Base-by-base conservation (phyloP, 768 basidiomycete species). In the Hericium erinaceus region DNA sequence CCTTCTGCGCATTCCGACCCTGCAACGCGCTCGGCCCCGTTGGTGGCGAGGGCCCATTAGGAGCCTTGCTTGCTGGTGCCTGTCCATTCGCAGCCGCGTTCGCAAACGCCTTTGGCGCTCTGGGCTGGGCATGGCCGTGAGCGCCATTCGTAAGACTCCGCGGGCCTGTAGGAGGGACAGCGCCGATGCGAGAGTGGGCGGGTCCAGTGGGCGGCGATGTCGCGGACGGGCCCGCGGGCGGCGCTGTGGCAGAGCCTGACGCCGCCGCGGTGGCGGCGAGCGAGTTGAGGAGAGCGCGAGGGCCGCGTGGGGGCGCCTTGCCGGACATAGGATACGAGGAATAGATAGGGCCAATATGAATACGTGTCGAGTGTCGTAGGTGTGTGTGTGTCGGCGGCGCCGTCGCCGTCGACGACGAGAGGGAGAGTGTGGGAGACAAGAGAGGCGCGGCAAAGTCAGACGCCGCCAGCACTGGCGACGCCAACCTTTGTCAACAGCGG, bases 261-360 rank as follows among this genome's bases (percentile, higher is more conserved):
- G 28, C 28, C 57, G 57, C 59, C 60, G 60, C 58, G 64, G 60
- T 52, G 26, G 65, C 61, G n/a, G 64, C 64, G n/a, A 78, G 63
- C 40, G 77, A 71, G 58, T 79, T 80, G 60, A 82, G 65, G 59
- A 90, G 75, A 48, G 87, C 87, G 59, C 87, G 74, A 50, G 87
- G 87, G 57, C 87, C 87, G 63, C 76, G 79, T 62, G 87, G 87
- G 64, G 87, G 87, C 54, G 80, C 83, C 74, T 85, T 88, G 67
- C 87, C 85, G 70, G 87, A 87, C 87, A 89, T 87, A 59, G 60
- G 54, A 44, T 41, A 18, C 41, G 65, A 53, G 58, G 57, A 55
- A 37, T 49, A 15, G n/a, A 50, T 50, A 44, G 22, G 49, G 16
- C 28, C 39, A 48, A 33, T 15, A 26, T 18, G 44, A 37, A 24